Evolutionary conservation across 2,329 filamentous ascomycete genomes (phyloP), one percentile per base, ranked within the genome.

Genomic region (Aspergillus caelatus): DNA sequence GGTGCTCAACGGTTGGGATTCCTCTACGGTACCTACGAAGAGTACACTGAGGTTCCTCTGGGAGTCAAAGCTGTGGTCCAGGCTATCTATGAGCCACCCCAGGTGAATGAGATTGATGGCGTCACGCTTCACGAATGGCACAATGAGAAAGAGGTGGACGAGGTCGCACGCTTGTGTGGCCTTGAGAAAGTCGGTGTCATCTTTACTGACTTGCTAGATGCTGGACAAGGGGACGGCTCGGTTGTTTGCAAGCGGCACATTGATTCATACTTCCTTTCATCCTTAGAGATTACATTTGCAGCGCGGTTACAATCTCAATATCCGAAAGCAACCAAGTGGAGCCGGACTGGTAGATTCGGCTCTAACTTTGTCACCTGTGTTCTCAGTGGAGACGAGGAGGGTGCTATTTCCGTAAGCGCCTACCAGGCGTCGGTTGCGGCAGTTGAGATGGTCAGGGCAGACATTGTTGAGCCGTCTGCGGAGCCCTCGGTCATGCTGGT

Each of bases 321-420:
- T 70, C 94, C 94, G 0, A 94, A 96, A 71, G 84, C 93, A 21
- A 95, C 92, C 10, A 98, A 97, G 78, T 99, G 95, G 94, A 97
- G 94, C 76, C 94, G 97, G 72, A 96, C 92, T 3, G 95, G 94
- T 53, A 87, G 87, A 61, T 99, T 97, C 74, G 95, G 95, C 21
- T 98, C 94, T 56, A 95, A 96, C 75, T 98, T 98, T 76, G 94
- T 99, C 55, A 98, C 95, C 0, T 99, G 95, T 77, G 89, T 99
- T 50, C 86, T 99, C 65, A 94, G 92, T n/a, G 94, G 94, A 54
- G 94, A 98, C 71, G 92, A 95, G 67, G 84, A 92, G 56, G 93
- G 94, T 61, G 89, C 93, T 67, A 98, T 99, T 69, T 86, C 89
- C 21, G 92, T 99, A 65, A 92, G 93, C 4, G 89, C 94, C 0